Base-by-base conservation (phyloP, 495 filamentous ascomycete genomes). In the Cenococcum geophilum region DNA sequence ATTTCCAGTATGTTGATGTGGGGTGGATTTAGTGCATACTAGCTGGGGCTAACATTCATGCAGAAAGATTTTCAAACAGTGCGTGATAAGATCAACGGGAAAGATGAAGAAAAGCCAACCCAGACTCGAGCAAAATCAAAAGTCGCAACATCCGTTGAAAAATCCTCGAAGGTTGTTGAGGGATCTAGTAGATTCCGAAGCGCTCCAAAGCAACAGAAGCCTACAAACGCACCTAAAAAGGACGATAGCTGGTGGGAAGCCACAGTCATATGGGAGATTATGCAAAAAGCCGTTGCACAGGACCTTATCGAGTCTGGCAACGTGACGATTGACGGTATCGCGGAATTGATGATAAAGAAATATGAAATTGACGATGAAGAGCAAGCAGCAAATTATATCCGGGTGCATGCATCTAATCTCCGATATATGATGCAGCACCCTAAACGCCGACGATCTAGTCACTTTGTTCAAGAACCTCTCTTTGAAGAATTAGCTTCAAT, bases 1-100 rank as follows among this genome's bases (percentile, higher is more conserved):
- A 58, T 84, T 80, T 66, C 72, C 77, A 35, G 80, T 62, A 23
- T 56, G 61, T 34, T 43, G 21, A 52, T 2, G 16, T 10, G 5
- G 1, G 10, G 14, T 16, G 49, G 14, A 9, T 8, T 9, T 27
- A 20, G 16, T 52, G 14, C 21, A 32, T 16, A 52, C 6, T 52
- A 52, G 25, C 12, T 18, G 10, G 11, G 22, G 20, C 49, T 52
- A 16, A 52, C 49, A 1, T 23, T 16, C 1, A 4, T 23, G 25
- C 9, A 52, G 49, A 32, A 16, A 52, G 49, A 52, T 8, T 52
- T 52, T 32, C 49, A 52, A 16, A 23, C 49, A 16, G 6, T 52
- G 11, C 49, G 49, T 23, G 49, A 56, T 40, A 37, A 43, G 16
- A 56, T 56, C 5, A 56, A 32, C 20, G 54, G 32, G 9, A 56